Evolutionary conservation across 768 basidiomycete species (phyloP).

Genomic region (Tremella fuciformis): DNA sequence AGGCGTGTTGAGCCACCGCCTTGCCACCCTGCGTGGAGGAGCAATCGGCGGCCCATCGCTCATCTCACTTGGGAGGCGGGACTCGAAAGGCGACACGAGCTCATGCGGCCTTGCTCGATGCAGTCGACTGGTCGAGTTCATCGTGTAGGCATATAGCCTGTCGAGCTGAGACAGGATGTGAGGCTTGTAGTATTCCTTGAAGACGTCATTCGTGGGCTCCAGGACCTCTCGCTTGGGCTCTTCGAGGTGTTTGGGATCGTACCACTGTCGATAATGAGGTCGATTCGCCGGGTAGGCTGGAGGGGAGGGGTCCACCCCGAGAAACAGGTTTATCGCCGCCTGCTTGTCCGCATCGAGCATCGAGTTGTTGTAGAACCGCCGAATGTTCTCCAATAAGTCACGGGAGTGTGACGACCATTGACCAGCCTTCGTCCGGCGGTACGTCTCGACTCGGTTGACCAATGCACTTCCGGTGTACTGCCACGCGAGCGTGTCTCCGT

Average conservation of each 20-base stretch:
- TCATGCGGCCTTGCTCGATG: slow-evolving; percentile 31
- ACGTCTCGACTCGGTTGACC: slow-evolving; percentile 93
- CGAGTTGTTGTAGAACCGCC: slow-evolving; percentile 92
- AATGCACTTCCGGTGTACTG: slow-evolving; percentile 96
- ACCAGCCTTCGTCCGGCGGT: slow-evolving; percentile 72
- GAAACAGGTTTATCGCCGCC: slow-evolving; percentile 91
- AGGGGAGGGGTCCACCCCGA: slow-evolving; percentile 31
- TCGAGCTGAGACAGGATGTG: slow-evolving; percentile 56
- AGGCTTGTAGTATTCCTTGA: slow-evolving; percentile 62
- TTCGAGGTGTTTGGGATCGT: slow-evolving; percentile 58
- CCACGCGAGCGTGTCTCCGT: slow-evolving; percentile 89
- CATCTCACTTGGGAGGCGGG: not conserved
- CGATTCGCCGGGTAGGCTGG: slow-evolving; percentile 58
- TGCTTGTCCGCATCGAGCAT: slow-evolving; percentile 95
- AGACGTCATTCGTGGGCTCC: slow-evolving; percentile 61
- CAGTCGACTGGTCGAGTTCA: slow-evolving; percentile 50
- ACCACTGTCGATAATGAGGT: slow-evolving; percentile 83
- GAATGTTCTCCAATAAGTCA: slow-evolving; percentile 83
- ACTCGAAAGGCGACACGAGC: not conserved
- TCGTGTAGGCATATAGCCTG: slow-evolving; percentile 51
- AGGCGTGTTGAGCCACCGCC: no score
- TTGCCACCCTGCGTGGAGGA: no score
- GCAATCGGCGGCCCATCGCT: no score
- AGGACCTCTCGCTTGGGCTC: slow-evolving; percentile 52
- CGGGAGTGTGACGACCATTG: slow-evolving; percentile 97